These are phyloP conservation scores for Plantago lanceolata DNA, from an alignment of 305 asterid genomes.

Conservation along the genomic window DNA sequence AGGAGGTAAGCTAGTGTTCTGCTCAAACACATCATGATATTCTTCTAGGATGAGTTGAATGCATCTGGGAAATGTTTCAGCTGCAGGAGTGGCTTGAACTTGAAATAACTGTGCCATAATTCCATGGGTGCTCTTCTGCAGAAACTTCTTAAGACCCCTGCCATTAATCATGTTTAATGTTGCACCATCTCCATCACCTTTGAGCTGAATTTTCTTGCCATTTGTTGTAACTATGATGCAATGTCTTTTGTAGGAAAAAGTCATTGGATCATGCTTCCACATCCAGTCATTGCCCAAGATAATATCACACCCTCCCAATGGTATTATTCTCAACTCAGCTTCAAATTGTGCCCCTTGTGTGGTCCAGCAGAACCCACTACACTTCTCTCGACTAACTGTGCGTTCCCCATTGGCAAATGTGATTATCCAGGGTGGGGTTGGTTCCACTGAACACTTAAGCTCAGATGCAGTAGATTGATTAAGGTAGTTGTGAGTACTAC, in stretches of 20 bases:
- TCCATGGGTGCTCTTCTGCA: neutral
- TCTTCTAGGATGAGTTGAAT: too few species aligned
- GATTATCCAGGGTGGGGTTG: neutral
- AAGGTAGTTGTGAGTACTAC: neutral
- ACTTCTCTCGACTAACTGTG: neutral
- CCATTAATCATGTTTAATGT: neutral
- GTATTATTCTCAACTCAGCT: neutral
- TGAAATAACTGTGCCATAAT: too few species aligned
- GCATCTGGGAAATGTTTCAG: too few species aligned
- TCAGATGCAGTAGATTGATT: neutral
- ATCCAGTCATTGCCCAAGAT: neutral
- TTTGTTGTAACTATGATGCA: neutral
- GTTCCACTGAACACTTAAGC: neutral
- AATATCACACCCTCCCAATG: neutral
- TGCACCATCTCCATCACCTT: fast-evolving
- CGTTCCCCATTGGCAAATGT: neutral
- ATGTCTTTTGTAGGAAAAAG: neutral
- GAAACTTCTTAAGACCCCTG: neutral
- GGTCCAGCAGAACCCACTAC: neutral
- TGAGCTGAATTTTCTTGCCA: too few species aligned
- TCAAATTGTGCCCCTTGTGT: neutral
- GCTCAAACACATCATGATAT: too few species aligned
- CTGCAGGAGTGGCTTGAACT: too few species aligned
- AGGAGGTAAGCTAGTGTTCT: neutral
- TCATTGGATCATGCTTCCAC: neutral